Base-by-base conservation (phyloP, 352 stramenopile species). In the Globisporangium yorkense region DNA sequence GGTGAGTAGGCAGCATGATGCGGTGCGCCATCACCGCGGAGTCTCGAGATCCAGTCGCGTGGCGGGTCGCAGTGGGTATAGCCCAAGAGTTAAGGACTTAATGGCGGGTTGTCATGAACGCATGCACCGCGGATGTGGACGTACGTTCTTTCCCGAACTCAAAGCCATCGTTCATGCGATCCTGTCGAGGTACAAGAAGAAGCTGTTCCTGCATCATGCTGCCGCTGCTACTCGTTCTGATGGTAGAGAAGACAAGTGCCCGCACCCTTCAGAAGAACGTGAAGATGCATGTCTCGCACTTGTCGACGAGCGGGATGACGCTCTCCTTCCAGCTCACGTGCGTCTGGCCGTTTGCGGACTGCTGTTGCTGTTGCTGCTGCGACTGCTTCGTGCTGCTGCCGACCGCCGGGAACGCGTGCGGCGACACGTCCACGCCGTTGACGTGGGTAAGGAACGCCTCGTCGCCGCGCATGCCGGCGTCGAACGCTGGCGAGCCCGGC, bases 391-490 rank as follows among this genome's bases (percentile, higher is more conserved):
- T 13, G 41, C 41, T 21, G 41, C 41, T 47, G 0, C 74, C 74
- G 13, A 89, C 70, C 10, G 79, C 76, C 20, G 76, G 79, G 58
- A 89, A 89, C 20, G 79, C 80, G 35, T 79, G 79, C 8, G 81
- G 81, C 5, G 81, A 89, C 12, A 92, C 82, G 55, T 92, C 77
- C 20, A 88, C 77, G 9, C 79, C 82, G 59, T 92, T 92, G 33
- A 89, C 79, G 55, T 92, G 82, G 6, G 79, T 89, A n/a, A 92
- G 68, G 51, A 86, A 92, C 21, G 87, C 79, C 53, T 91, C 81
- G 10, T 89, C 73, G 44, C 68, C 63, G 16, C 78, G 75, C 81
- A 91, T 91, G 16, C 81, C 81, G 0, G 78, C 79, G n/a, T 87
- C 70, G 52, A 87, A 88, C 10, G 72, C 80, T 1, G 81, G 76